Conservation (phyloP, 208 protist genomes). For the Trypanosomatidae sp. region DNA sequence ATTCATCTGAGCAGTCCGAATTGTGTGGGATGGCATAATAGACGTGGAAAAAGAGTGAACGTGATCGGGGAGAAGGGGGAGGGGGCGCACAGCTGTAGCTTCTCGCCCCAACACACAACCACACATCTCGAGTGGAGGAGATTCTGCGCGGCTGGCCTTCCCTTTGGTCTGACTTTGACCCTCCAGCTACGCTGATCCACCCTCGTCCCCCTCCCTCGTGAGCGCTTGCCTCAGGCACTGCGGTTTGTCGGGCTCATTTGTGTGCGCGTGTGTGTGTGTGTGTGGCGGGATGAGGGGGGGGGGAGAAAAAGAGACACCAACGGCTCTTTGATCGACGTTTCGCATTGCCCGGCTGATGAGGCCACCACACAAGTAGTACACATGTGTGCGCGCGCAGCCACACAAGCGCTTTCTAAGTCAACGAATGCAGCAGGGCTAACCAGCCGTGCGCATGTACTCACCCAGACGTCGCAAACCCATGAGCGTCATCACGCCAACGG, state of each 20-base stretch:
- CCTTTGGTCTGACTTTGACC: not conserved
- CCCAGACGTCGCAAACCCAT: conserved; percentile 11
- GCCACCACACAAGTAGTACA: not conserved
- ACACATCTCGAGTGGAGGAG: not conserved
- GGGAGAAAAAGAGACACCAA: not conserved
- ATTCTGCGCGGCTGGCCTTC: not conserved
- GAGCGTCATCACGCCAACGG: conserved; percentile 8
- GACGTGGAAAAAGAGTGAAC: not conserved
- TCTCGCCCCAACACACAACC: not conserved
- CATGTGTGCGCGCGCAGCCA: not conserved
- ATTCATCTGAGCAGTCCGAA: not conserved
- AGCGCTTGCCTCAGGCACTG: not conserved
- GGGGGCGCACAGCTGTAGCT: too few species aligned
- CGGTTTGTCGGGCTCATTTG: not conserved
- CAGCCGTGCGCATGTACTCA: conserved; percentile 43
- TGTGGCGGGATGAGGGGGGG: not conserved
- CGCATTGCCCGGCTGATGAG: not conserved
- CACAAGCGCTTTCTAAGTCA: not conserved
- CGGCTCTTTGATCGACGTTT: not conserved
- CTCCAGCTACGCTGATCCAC: not conserved
- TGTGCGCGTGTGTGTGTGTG: not conserved
- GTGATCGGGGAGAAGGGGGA: not conserved
- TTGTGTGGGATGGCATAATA: not conserved
- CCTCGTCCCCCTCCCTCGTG: not conserved
- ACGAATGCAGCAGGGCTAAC: conserved; percentile 6